A percentile compares a stretch with the other conserved stretches of the same genome.
These are phyloP conservation scores for Aspergillus phoenicis DNA, from an alignment of 2,329 filamentous ascomycete genomes.

Conservation along the genomic window DNA sequence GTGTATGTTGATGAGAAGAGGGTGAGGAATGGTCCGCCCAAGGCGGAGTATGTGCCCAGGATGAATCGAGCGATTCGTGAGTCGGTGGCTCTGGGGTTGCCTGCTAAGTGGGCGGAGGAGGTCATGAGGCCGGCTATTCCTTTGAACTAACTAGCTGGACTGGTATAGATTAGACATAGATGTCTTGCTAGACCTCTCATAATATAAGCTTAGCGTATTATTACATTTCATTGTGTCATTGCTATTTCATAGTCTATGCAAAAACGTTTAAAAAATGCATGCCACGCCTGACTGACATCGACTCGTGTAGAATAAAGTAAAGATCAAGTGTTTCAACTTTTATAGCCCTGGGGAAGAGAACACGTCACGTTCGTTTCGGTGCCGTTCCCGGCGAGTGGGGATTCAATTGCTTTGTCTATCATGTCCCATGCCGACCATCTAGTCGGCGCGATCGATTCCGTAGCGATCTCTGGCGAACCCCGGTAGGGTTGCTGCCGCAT, in stretches of 20 bases:
- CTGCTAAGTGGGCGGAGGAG: constrained; percentile 37
- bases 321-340: neutral
- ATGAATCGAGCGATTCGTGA: constrained; percentile 49
- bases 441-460: constrained; percentile 10
- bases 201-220: neutral
- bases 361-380: neutral
- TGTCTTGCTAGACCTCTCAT: neutral
- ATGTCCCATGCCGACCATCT: constrained; percentile 8
- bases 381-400: neutral
- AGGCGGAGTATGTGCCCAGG: constrained; percentile 43
- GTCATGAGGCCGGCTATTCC: constrained; percentile 46
- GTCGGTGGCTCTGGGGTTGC: constrained; percentile 38
- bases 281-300: neutral
- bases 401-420: neutral
- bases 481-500: neutral
- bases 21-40: constrained; percentile 35
- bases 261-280: neutral
- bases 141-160: constrained; percentile 16
- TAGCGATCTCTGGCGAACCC: neutral
- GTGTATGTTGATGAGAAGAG: constrained; percentile 48
- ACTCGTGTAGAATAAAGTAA: neutral
- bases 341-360: neutral
- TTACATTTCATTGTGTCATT: neutral
- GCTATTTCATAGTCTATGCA: constrained; percentile 6
- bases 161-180: neutral